Evolutionary conservation across 306 rosid species (phyloP), one percentile per base, ranked within the genome.

Genomic region (Begonia loranthoides): DNA sequence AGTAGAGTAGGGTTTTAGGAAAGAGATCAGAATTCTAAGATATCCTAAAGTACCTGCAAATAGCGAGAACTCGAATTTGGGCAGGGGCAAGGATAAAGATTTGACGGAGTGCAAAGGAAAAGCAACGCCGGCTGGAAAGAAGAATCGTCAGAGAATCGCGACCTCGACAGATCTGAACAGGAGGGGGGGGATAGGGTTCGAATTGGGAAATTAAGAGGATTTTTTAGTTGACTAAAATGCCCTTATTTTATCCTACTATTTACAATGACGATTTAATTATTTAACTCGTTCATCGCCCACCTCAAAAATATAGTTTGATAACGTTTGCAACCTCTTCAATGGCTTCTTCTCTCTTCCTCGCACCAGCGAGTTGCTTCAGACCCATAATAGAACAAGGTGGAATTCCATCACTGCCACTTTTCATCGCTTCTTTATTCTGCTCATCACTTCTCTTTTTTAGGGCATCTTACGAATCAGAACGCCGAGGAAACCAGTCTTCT

Each of bases 41-140:
- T 28, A 28, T 28, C 34, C 34, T 1, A 43, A 55, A 43, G 28
- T 76, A 81, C 94, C 97, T 43, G 71, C 60, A 28, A 28, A 2
- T 28, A 28, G 34, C 4, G 34, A 28, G 34, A 28, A 28, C 34
- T 28, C 34, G 34, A 28, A 28, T 28, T 28, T 6, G 7, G 34
- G 34, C 34, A 4, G 34, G 34, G 7, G 5, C 54, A 73, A 59
- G 75, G 82, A 73, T 60, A 66, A 13, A 46, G 58, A 60, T 52
- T 48, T 53, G 40, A 15, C 62, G 74, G 76, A 65, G 90, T 82
- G 94, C 97, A 82, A 78, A 65, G 56, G 77, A 89, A 84, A 89
- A 43, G 34, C 2, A 49, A 47, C 12, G 89, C 84, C 77, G 81
- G 93, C 72, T 41, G 73, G 76, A 62, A 1, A 10, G 73, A 78